Conservation (phyloP, 768 basidiomycete species). For the Tephrocybe sp. region DNA sequence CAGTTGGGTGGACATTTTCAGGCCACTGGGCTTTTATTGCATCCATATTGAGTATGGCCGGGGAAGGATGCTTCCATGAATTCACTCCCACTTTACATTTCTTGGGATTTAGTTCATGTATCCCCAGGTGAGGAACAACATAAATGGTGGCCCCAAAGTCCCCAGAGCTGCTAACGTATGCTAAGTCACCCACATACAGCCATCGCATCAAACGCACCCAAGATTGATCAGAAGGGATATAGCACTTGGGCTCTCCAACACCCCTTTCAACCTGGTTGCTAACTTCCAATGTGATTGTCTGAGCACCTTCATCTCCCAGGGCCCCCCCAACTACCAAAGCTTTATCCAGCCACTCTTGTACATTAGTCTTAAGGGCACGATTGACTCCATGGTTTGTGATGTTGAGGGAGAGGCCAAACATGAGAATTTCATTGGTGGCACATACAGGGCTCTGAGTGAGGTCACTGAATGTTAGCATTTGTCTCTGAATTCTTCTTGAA, state of each 20-base stretch:
- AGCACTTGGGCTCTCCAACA: too few species aligned
- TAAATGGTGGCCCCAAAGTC: not conserved
- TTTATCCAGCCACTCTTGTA: slow-evolving; percentile 73
- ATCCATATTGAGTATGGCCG: not conserved
- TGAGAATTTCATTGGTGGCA: slow-evolving; percentile 74
- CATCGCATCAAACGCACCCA: slow-evolving; percentile 1
- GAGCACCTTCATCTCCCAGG: slow-evolving; percentile 74
- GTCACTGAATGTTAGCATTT: slow-evolving; percentile 72
- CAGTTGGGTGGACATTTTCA: not conserved
- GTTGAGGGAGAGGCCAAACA: slow-evolving; percentile 47
- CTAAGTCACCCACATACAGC: slow-evolving; percentile 1
- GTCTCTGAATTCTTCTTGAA: not conserved
- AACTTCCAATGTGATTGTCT: slow-evolving; percentile 94
- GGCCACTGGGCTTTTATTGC: not conserved
- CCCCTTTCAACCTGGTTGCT: slow-evolving; percentile 66
- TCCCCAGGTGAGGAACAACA: not conserved
- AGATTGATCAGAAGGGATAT: not conserved
- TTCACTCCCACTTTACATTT: not conserved
- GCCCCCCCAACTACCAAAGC: slow-evolving; percentile 89
- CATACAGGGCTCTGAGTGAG: slow-evolving; percentile 67
- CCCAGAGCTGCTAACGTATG: not conserved
- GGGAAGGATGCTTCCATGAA: not conserved
- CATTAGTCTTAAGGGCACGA: slow-evolving; percentile 44
- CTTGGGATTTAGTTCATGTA: not conserved
- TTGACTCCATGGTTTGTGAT: slow-evolving; percentile 42